Conservation (phyloP, 2,329 filamentous ascomycete genomes). For the Furcasterigmium furcatum region DNA sequence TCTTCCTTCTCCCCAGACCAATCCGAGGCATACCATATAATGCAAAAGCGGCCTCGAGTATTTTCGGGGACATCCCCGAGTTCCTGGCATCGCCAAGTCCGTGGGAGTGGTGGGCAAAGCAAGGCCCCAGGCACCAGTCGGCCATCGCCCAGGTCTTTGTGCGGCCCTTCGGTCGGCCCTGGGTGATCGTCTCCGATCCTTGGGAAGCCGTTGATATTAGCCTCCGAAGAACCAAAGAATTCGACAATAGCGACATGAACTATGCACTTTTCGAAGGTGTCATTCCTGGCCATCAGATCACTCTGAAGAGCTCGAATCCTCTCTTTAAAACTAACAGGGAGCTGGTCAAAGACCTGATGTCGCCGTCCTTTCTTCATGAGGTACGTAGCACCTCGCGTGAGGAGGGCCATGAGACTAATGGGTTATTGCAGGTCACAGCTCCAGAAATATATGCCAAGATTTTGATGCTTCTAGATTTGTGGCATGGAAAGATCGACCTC, state of each 20-base stretch:
- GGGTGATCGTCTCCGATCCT: slow-evolving; percentile 27
- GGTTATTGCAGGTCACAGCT: slow-evolving; percentile 18
- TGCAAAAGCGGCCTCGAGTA: slow-evolving; percentile 7
- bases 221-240: slow-evolving; percentile 24
- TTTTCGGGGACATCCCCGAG: slow-evolving; percentile 18
- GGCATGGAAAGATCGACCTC: slow-evolving; percentile 24
- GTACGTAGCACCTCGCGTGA: neutral
- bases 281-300: slow-evolving; percentile 25
- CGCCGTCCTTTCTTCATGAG: slow-evolving; percentile 26
- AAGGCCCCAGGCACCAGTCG: slow-evolving; percentile 18
- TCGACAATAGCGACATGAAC: slow-evolving; percentile 22
- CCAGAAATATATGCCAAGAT: slow-evolving; percentile 28
- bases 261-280: slow-evolving; percentile 13
- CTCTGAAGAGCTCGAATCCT: slow-evolving; percentile 25
- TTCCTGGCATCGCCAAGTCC: slow-evolving; percentile 1
- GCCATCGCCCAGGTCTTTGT: slow-evolving; percentile 30
- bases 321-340: slow-evolving; percentile 26
- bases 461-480: slow-evolving; percentile 25
- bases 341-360: slow-evolving; percentile 32
- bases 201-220: slow-evolving; percentile 27
- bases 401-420: neutral
- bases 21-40: slow-evolving; percentile 24
- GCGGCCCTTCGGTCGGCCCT: slow-evolving; percentile 23
- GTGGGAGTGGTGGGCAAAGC: slow-evolving; percentile 18
- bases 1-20: slow-evolving; percentile 17